Percentiles rank a stretch among this genome's conserved stretches.
Conservation (phyloP, 192 early-diverging fungal genomes). For the Coemansia sp. region DNA sequence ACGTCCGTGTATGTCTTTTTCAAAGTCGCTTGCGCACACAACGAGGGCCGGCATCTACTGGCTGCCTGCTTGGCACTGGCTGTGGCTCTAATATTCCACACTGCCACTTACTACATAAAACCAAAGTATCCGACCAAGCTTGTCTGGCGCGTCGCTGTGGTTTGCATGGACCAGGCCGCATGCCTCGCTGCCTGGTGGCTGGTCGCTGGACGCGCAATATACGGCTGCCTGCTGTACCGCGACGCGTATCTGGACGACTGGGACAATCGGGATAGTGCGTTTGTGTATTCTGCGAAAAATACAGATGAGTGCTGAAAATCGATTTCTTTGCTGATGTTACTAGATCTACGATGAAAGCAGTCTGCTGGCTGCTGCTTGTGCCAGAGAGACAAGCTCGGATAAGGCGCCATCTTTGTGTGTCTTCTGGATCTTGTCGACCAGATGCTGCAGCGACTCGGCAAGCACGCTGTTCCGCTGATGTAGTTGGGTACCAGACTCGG, state of each 20-base stretch:
- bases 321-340: too few species aligned
- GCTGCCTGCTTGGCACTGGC: constrained; percentile 10
- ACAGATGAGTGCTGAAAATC: too few species aligned
- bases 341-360: background rate
- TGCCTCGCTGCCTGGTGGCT: constrained; percentile 35
- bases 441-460: background rate
- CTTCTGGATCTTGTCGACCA: background rate
- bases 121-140: constrained; percentile 22
- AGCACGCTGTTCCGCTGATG: background rate
- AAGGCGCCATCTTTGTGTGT: background rate
- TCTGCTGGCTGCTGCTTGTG: background rate
- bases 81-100: constrained; percentile 15
- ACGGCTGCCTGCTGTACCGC: constrained; percentile 12
- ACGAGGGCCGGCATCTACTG: constrained; percentile 4
- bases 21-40: constrained; percentile 2
- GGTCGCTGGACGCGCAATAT: constrained; percentile 17
- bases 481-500: background rate
- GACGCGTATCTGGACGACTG: constrained; percentile 18
- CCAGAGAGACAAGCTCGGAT: background rate
- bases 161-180: constrained; percentile 23
- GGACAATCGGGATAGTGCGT: background rate
- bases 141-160: constrained; percentile 23
- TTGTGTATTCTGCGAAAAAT: too few species aligned
- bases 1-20: background rate
- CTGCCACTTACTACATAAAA: constrained; percentile 19